phyloP scores from a whole-genome alignment of 495 filamentous ascomycete species.

The Aspergillus campestris region DNA sequence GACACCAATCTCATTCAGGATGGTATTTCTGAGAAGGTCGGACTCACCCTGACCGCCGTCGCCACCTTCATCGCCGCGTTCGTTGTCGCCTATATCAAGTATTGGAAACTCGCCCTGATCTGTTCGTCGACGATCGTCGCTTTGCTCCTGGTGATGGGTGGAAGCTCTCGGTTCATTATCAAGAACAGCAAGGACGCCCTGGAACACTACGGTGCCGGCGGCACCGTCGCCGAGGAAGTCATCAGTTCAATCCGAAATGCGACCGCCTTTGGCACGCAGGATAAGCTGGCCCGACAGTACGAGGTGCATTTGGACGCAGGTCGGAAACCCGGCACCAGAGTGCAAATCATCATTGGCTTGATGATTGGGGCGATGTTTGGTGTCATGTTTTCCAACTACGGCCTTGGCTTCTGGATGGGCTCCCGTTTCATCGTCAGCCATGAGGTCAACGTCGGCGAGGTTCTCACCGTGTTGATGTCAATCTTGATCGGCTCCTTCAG shows the following conservation, averaged over 20 bases:
- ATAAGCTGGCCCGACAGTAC: slow-evolving; percentile 78
- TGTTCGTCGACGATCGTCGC: slow-evolving; percentile 68
- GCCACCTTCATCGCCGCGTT: slow-evolving; percentile 84
- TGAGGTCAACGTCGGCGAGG: slow-evolving; percentile 44
- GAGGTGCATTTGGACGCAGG: slow-evolving; percentile 63
- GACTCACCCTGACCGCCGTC: slow-evolving; percentile 62
- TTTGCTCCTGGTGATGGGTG: slow-evolving; percentile 66
- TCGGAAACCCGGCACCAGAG: slow-evolving; percentile 67
- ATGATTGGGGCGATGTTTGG: slow-evolving; percentile 81
- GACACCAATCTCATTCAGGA: slow-evolving; percentile 87
- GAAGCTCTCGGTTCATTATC: slow-evolving; percentile 62
- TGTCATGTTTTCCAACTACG: slow-evolving; percentile 81
- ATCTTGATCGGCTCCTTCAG: slow-evolving; percentile 90
- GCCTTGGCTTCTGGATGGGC: slow-evolving; percentile 92
- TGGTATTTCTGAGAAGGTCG: slow-evolving; percentile 80
- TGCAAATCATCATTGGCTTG: slow-evolving; percentile 56
- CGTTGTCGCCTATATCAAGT: slow-evolving; percentile 77
- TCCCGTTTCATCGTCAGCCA: slow-evolving; percentile 65
- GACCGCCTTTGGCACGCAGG: slow-evolving; percentile 88
- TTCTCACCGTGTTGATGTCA: slow-evolving; percentile 76
- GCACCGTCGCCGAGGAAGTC: slow-evolving; percentile 88
- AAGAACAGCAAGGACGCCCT: slow-evolving; percentile 72
- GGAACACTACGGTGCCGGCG: slow-evolving; percentile 71
- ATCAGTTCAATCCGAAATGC: slow-evolving; percentile 89
- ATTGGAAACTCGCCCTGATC: slow-evolving; percentile 78